phyloP scores from a whole-genome alignment of 495 filamentous ascomycete genomes.

The Pseudomonodictys pantanalensis region DNA sequence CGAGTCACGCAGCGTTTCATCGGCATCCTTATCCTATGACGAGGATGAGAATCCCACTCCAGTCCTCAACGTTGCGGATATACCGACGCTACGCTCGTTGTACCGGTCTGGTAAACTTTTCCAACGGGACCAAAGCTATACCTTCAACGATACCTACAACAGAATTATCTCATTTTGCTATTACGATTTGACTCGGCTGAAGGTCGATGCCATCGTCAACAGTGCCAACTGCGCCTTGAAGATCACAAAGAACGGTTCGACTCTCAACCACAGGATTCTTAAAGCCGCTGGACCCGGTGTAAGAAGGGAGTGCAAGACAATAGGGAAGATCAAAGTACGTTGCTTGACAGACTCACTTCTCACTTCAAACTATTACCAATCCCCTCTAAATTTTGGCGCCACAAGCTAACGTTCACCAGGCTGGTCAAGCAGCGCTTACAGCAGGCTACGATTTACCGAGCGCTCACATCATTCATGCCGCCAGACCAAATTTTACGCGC shows the following conservation, averaged over 20 bases:
- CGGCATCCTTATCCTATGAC: not conserved
- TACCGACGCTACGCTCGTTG: conserved; percentile 9
- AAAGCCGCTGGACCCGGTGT: conserved; percentile 23
- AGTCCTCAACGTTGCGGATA: not conserved
- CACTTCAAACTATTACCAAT: too few relatives aligned
- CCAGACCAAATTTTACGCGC: conserved; percentile 12
- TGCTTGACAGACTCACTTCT: not conserved
- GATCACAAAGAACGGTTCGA: not conserved
- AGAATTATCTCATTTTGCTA: conserved; percentile 14
- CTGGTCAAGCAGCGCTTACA: conserved; percentile 2
- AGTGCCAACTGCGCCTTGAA: conserved; percentile 10
- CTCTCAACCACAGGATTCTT: conserved; percentile 17
- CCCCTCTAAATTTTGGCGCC: too few relatives aligned
- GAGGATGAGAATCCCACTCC: not conserved
- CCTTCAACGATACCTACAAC: conserved; percentile 22
- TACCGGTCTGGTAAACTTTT: conserved; percentile 14
- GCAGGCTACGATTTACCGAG: conserved; percentile 5
- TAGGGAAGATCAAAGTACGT: conserved; percentile 6
- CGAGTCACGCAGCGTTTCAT: not conserved
- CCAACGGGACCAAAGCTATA: conserved; percentile 22
- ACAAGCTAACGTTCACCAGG: not conserved
- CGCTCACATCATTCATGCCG: conserved; percentile 22
- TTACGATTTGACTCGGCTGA: conserved; percentile 18
- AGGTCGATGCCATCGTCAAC: conserved; percentile 31
- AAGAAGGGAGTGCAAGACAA: conserved; percentile 7